Base-by-base conservation (phyloP, 805 yeast genomes). In the Zygoascus flipseniorum region DNA sequence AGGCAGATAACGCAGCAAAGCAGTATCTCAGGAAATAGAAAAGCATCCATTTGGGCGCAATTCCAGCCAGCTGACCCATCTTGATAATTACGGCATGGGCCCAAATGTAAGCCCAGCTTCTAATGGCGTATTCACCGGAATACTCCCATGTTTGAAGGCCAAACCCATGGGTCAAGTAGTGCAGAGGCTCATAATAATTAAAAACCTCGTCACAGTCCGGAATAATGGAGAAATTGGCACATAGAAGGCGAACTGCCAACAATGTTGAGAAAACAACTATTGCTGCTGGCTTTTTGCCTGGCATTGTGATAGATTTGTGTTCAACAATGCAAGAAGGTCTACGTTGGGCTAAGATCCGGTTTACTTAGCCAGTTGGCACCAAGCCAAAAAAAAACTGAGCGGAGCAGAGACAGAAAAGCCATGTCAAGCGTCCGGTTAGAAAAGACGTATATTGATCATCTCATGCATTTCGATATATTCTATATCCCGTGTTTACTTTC, bases 91-190 rank as follows among this genome's bases (percentile, higher is more conserved):
- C 35, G 1, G 70, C 72, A 52, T 72, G 74, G 8, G 67, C 86
- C 6, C 81, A 56, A 28, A 90, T 70, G 60, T 85, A 89, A 1
- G 86, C 76, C 82, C 93, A 92, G 1, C 96, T 87, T 58, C 98
- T 71, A 52, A 90, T 87, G 16, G 96, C 88, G 62, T 79, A 88
- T 52, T 77, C 85, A 0, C 97, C 97, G 0, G 96, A 87, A 66
- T 90, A 92, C 65, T 90, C 97, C 97, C 97, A 90, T 0, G 97
- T 90, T 67, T 89, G 89, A 61, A 89, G 86, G 1, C 97, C 98
- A 66, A 89, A 88, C 2, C 85, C 85, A 58, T 96, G 77, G 0
- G 84, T 68, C 37, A 90, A 60, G 50, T 85, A 74, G 65, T 92
- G 90, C 54, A 92, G 72, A 0, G 98, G 97, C 59, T 92, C 98